Evolutionary conservation across 352 stramenopile genomes (phyloP).

Genomic region (Globisporangium radiosum): DNA sequence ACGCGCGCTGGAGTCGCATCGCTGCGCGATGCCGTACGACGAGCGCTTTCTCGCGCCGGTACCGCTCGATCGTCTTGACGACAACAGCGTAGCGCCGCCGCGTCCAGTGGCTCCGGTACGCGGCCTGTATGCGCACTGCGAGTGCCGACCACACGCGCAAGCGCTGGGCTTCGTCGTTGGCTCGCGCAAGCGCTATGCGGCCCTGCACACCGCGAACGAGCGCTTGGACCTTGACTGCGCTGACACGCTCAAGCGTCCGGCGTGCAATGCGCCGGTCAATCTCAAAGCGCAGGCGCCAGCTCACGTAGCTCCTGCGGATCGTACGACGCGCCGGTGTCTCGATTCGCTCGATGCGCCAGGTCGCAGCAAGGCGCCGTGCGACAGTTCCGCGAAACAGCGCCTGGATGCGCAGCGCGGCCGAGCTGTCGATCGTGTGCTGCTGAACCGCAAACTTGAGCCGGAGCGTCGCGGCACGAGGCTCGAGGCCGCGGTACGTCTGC

Average conservation of each 20-base stretch:
- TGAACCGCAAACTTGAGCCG: constrained; percentile 68
- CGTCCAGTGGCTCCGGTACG: constrained; percentile 57
- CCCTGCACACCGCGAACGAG: constrained; percentile 42
- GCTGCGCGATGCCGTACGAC: constrained; percentile 32
- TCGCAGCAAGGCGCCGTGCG: constrained; percentile 36
- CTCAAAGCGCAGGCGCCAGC: constrained; percentile 36
- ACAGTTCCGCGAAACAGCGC: constrained; percentile 53
- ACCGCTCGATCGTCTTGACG: constrained; percentile 57
- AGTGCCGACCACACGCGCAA: constrained; percentile 29
- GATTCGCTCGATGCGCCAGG: constrained; percentile 51
- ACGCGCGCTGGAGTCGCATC: constrained; percentile 42
- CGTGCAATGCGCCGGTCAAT: constrained; percentile 26
- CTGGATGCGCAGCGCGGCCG: constrained; percentile 63
- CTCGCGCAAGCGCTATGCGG: constrained; percentile 23
- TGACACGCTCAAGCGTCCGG: constrained; percentile 25
- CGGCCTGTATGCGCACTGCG: constrained; percentile 48
- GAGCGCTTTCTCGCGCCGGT: constrained; percentile 40
- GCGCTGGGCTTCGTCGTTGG: constrained; percentile 25
- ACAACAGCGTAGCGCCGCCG: constrained; percentile 41
- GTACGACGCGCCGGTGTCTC: constrained; percentile 36
- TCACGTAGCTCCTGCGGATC: constrained; percentile 47
- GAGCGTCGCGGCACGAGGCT: constrained; percentile 40
- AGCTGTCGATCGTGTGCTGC: constrained; percentile 66
- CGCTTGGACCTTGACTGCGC: constrained; percentile 51
- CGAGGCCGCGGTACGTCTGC: constrained; percentile 47